Evolutionary conservation across 768 basidiomycete genomes (phyloP).

Genomic region (Boletus rubroflammeus): DNA sequence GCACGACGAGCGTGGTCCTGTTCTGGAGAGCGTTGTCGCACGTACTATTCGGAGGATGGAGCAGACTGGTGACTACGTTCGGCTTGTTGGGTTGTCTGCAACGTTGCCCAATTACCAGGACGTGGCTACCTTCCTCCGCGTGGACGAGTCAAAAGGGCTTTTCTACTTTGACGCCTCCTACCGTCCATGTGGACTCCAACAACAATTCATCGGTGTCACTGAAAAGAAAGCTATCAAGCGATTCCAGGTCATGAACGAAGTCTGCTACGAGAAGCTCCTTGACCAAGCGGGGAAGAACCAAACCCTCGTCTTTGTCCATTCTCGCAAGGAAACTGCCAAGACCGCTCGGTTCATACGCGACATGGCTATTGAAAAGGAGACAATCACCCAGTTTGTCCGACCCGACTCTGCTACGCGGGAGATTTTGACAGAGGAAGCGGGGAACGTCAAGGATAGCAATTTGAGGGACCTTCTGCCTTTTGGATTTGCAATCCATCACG

Average conservation of each 20-base stretch:
- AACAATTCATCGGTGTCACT: slow-evolving; percentile 95
- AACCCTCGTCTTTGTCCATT: slow-evolving; percentile 95
- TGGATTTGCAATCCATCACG: slow-evolving; percentile 97
- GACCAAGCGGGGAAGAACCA: slow-evolving; percentile 91
- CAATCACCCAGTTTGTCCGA: slow-evolving; percentile 92
- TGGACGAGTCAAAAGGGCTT: slow-evolving; percentile 85
- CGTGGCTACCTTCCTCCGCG: slow-evolving; percentile 94
- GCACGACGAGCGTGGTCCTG: slow-evolving; percentile 97
- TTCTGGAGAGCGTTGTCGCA: slow-evolving; percentile 87
- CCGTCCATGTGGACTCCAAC: slow-evolving; percentile 91
- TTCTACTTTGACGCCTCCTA: slow-evolving; percentile 97
- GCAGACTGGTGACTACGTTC: slow-evolving; percentile 88
- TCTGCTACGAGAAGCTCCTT: slow-evolving; percentile 97
- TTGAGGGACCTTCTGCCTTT: slow-evolving; percentile 90
- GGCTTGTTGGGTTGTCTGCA: slow-evolving; percentile 92
- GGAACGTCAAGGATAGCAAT: slow-evolving; percentile 77
- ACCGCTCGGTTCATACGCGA: slow-evolving; percentile 93
- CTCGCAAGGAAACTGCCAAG: slow-evolving; percentile 97
- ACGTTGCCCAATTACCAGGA: slow-evolving; percentile 99
- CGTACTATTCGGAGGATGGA: slow-evolving; percentile 92
- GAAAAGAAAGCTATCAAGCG: slow-evolving; percentile 99
- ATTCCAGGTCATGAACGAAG: slow-evolving; percentile 97
- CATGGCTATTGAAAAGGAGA: slow-evolving; percentile 94
- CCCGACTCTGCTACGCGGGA: slow-evolving; percentile 90
- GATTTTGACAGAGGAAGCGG: slow-evolving; percentile 81